phyloP scores from a whole-genome alignment of 129 eudicot genomes.

The Flaveria brownii region DNA sequence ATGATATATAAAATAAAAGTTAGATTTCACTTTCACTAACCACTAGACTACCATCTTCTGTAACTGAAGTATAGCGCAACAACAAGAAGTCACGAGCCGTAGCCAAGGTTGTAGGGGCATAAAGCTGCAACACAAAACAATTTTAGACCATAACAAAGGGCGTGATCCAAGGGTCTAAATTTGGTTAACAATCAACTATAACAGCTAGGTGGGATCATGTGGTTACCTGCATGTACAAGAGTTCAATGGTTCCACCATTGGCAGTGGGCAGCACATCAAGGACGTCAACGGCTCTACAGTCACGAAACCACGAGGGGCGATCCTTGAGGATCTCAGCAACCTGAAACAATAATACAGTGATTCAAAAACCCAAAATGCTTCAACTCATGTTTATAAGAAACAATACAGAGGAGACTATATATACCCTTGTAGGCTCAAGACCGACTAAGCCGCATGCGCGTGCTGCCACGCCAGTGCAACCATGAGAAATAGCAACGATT shows the following conservation, averaged over 20 bases:
- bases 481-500: constrained; percentile 99
- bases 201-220: not conserved
- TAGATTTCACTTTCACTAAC: constrained; percentile 17
- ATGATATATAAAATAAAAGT: not conserved
- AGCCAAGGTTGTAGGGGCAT: constrained; percentile 99
- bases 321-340: constrained; percentile 48
- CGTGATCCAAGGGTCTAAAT: not conserved
- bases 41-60: constrained; percentile 97
- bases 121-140: constrained; percentile 48
- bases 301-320: constrained; percentile 45
- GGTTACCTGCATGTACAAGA: constrained; percentile 40
- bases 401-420: not conserved
- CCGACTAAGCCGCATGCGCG: constrained; percentile 44
- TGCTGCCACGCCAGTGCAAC: constrained; percentile 92
- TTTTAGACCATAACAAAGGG: not conserved
- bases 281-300: constrained; percentile 38
- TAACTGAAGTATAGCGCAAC: constrained; percentile 84
- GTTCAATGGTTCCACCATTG: constrained; percentile 44
- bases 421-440: constrained; percentile 41
- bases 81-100: constrained; percentile 95
- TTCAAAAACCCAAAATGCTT: not conserved
- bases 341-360: constrained; percentile 10
- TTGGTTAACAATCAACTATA: not conserved
- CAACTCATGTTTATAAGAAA: not conserved
- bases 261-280: constrained; percentile 36